Evolutionary conservation across 2,329 filamentous ascomycete genomes (phyloP), one percentile per base, ranked within the genome.

Genomic region (Pyrenochaeta sp.): DNA sequence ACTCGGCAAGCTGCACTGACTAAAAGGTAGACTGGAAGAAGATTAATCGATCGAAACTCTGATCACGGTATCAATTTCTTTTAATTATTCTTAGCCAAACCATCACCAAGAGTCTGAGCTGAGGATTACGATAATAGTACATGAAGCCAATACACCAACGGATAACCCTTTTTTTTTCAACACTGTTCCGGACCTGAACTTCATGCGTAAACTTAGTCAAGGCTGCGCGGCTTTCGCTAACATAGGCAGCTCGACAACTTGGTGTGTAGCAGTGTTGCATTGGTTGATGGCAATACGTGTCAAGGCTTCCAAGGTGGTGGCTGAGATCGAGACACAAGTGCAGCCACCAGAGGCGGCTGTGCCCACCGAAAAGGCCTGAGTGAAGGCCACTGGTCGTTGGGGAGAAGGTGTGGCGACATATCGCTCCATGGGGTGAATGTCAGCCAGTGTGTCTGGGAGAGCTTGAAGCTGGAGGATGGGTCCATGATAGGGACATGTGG

Each of bases 261-360:
- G 36, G n/a, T n/a, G 9, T n/a, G 4, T 18, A 5, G n/a, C 5
- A 6, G 6, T 21, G n/a, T 39, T n/a, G 36, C 36, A 39, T 23
- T 23, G 36, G 5, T 2, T 39, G 10, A 39, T 31, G 14, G 14
- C 36, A 2, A 12, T 37, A 29, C 15, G 20, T 6, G 50, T 17
- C n/a, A 14, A 14, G 21, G 32, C 18, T 12, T 27, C 11, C 29
- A 53, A n/a, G 4, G 29, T 20, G 7, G 14, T n/a, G 5, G 17
- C 6, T 1, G 39, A 29, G 11, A 18, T 29, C n/a, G 44, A 33
- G 27, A 15, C 37, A 40, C 50, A 53, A 4, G 50, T 45, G 21
- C 50, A 53, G 18, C 50, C 45, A 27, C 31, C 50, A 7, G 50
- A 45, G n/a, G 45, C 31, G 21, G 50, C 50, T 43, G 50, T 53